Evolutionary conservation across 163 green algal genomes (phyloP).

Genomic region (Chlamydomonas reinhardtii): DNA sequence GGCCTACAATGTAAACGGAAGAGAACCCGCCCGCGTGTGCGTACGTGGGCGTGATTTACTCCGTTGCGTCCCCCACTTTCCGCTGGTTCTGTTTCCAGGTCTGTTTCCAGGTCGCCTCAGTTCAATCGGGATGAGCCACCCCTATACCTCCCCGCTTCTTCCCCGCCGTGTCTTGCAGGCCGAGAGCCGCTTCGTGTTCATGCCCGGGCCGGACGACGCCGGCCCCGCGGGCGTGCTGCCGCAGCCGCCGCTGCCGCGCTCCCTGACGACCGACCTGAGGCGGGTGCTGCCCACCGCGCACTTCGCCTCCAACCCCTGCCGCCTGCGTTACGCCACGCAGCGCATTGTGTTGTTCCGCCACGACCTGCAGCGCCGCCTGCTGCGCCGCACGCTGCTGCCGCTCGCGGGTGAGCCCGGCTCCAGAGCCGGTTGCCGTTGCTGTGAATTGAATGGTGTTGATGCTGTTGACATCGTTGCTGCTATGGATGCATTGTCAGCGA

Average conservation of each 20-base stretch:
- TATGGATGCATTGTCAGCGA: too few species aligned
- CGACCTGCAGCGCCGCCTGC: slow-evolving; percentile 84
- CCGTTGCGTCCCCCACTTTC: too few species aligned
- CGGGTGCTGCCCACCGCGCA: slow-evolving; percentile 69
- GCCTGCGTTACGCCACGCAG: slow-evolving; percentile 76
- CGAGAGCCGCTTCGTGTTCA: slow-evolving; percentile 86
- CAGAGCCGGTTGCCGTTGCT: too few species aligned
- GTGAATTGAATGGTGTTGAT: too few species aligned
- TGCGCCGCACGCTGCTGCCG: slow-evolving; percentile 79
- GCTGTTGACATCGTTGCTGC: too few species aligned
- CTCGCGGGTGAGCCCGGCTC: slow-evolving; percentile 38
- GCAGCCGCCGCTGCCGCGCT: slow-evolving; percentile 75
- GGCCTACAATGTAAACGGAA: too few species aligned
- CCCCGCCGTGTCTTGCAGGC: slow-evolving; percentile 51
- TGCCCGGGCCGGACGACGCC: slow-evolving; percentile 90
- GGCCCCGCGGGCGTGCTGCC: slow-evolving; percentile 77
- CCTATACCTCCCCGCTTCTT: too few species aligned
- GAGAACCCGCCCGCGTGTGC: too few species aligned
- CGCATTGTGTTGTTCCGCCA: slow-evolving; percentile 92
- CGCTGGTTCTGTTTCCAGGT: too few species aligned
- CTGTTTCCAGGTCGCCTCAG: too few species aligned
- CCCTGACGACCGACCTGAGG: slow-evolving; percentile 70
- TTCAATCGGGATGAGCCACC: too few species aligned
- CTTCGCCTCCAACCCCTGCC: slow-evolving; percentile 89
- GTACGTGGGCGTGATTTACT: too few species aligned